Evolutionary conservation across 176 grass and related monocot species (phyloP).

Genomic region (Bromus sterilis): DNA sequence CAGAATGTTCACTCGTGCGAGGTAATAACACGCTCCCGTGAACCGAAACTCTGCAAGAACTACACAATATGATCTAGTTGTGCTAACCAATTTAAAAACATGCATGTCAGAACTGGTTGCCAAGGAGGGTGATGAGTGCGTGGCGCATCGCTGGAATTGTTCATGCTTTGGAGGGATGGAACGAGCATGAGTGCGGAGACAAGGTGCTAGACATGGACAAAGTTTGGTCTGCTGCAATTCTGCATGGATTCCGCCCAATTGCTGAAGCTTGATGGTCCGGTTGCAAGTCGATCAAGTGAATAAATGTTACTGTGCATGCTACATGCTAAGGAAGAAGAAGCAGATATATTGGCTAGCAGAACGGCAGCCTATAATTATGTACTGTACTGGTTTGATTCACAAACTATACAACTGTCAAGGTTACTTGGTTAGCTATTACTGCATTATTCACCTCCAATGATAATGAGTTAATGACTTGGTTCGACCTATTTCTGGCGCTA

Average conservation of each 20-base stretch:
- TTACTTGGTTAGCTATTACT: neutral
- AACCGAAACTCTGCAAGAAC: neutral
- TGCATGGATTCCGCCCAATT: constrained; percentile 57
- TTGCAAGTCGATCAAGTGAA: constrained; percentile 6
- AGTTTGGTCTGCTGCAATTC: constrained; percentile 54
- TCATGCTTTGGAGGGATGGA: constrained; percentile 70
- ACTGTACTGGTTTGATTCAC: neutral
- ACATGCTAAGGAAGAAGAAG: neutral
- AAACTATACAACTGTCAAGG: too few relatives aligned
- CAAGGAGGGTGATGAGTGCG: constrained; percentile 93
- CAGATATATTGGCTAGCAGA: neutral
- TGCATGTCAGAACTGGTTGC: constrained; percentile 75
- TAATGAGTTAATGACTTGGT: neutral
- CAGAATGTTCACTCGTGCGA: constrained; percentile 83
- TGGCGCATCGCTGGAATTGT: constrained; percentile 73
- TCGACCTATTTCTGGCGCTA: neutral
- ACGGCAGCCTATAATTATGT: neutral
- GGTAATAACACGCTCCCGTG: constrained; percentile 16
- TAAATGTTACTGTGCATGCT: too few relatives aligned
- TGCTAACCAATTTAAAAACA: neutral
- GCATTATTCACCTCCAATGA: neutral
- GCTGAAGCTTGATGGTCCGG: constrained; percentile 18
- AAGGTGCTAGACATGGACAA: constrained; percentile 60
- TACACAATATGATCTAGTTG: neutral
- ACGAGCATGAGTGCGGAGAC: constrained; percentile 64